Evolutionary conservation across 192 early-diverging fungal genomes (phyloP).

Genomic region (Podila minutissima): DNA sequence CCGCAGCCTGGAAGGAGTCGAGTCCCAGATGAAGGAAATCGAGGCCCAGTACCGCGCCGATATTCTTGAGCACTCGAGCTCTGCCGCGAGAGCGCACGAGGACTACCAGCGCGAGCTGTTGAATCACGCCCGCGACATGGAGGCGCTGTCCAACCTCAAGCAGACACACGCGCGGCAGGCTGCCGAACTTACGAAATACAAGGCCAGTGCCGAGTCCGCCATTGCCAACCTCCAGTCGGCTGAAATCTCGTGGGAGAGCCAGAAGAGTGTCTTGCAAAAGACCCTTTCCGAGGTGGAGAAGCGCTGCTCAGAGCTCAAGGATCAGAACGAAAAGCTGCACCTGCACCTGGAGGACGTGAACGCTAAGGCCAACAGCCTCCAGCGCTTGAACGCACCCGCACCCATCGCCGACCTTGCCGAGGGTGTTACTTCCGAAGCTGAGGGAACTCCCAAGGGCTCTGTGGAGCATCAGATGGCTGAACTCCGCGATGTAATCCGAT

Average conservation of each 20-base stretch:
- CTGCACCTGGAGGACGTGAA: slow-evolving; percentile 75
- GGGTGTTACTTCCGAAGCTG: slow-evolving; percentile 5
- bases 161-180: slow-evolving; percentile 27
- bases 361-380: slow-evolving; percentile 54
- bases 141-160: slow-evolving; percentile 51
- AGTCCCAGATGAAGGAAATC: slow-evolving; percentile 9
- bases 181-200: slow-evolving; percentile 31
- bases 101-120: slow-evolving; percentile 77
- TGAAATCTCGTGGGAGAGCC: slow-evolving; percentile 58
- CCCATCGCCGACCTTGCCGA: background rate
- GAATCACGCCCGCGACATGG: slow-evolving; percentile 67
- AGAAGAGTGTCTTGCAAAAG: slow-evolving; percentile 48
- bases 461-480: slow-evolving; percentile 37
- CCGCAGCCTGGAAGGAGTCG: slow-evolving; percentile 36
- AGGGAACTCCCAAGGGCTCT: slow-evolving; percentile 7
- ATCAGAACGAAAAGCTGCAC: slow-evolving; percentile 80
- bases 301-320: slow-evolving; percentile 62
- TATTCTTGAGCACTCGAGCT: slow-evolving; percentile 58
- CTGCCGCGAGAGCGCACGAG: slow-evolving; percentile 64
- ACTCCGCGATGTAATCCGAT: slow-evolving; percentile 70
- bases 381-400: slow-evolving; percentile 23
- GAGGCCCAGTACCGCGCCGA: slow-evolving; percentile 55
- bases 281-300: slow-evolving; percentile 56
- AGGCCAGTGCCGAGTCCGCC: slow-evolving; percentile 48
- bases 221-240: slow-evolving; percentile 57